Conservation (phyloP, 257 asterid genomes). For the Coffea eugenioides region DNA sequence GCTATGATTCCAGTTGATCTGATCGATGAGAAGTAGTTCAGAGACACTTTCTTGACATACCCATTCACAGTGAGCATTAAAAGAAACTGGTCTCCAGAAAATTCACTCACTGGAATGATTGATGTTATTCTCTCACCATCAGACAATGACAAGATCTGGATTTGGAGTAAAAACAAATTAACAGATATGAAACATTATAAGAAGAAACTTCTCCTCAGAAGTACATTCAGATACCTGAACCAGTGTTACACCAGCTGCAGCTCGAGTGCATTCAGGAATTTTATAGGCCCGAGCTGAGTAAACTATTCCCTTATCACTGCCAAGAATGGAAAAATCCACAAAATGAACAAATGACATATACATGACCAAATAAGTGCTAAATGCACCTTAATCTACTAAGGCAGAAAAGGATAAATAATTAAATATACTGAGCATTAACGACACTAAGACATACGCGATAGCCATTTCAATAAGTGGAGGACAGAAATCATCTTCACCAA, state of each 20-base stretch:
- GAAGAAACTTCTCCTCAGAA: conserved; percentile 4
- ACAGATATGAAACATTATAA: conserved; percentile 9
- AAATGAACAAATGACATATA: not conserved
- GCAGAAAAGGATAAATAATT: not conserved
- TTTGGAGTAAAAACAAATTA: conserved; percentile 23
- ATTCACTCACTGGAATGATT: conserved; percentile 89
- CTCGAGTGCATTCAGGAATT: conserved; percentile 92
- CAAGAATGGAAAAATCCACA: conserved; percentile 14
- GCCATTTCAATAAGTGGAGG: not conserved
- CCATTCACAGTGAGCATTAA: conserved; percentile 94
- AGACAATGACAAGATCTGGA: conserved; percentile 79
- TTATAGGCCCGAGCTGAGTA: conserved; percentile 86
- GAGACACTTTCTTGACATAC: conserved; percentile 83
- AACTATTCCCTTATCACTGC: conserved; percentile 91
- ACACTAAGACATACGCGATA: not conserved
- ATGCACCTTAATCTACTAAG: not conserved
- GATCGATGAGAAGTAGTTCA: conserved; percentile 86
- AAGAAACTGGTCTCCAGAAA: conserved; percentile 76
- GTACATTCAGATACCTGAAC: conserved; percentile 60
- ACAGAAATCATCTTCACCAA: not conserved
- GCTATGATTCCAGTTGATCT: conserved; percentile 97
- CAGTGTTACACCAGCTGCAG: conserved; percentile 93
- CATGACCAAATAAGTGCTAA: not conserved
- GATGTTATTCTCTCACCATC: conserved; percentile 99
- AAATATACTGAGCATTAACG: not conserved